phyloP scores from a whole-genome alignment of 2,329 filamentous ascomycete species.

The Pyricularia sp. region DNA sequence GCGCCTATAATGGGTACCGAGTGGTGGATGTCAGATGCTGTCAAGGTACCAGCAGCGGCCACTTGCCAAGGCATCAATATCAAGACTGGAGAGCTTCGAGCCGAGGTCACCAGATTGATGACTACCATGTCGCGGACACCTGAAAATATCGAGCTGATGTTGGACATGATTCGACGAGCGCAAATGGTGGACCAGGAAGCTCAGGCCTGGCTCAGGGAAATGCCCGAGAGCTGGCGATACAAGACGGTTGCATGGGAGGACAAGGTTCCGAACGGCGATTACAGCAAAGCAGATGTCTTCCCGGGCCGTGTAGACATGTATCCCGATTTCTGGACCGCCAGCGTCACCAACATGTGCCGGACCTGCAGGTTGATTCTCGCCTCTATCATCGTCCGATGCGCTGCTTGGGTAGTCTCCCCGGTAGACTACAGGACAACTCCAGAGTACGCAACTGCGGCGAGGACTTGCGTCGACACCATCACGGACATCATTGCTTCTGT shows the following conservation, averaged over 20 bases:
- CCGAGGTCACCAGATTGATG: conserved; percentile 42
- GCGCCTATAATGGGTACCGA: conserved; percentile 43
- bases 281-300: conserved; percentile 43
- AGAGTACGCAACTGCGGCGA: conserved; percentile 47
- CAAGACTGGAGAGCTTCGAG: conserved; percentile 44
- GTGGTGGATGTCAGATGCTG: conserved; percentile 49
- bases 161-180: conserved; percentile 40
- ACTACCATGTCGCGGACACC: conserved; percentile 33
- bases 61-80: conserved; percentile 43
- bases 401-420: conserved; percentile 50
- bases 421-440: conserved; percentile 54
- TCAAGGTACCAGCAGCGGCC: conserved; percentile 37
- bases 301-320: conserved; percentile 53
- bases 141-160: conserved; percentile 40
- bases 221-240: conserved; percentile 41
- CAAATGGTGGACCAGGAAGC: conserved; percentile 43
- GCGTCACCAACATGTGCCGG: conserved; percentile 46
- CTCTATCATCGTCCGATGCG: conserved; percentile 46
- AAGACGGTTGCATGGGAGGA: conserved; percentile 49
- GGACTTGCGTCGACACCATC: conserved; percentile 41
- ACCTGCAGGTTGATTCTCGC: conserved; percentile 44
- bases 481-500: conserved; percentile 51
- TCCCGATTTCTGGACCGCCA: conserved; percentile 48
- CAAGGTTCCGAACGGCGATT: conserved; percentile 41
- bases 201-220: conserved; percentile 37